Base-by-base conservation (phyloP, 805 yeast species). In the Saturnispora silvae region DNA sequence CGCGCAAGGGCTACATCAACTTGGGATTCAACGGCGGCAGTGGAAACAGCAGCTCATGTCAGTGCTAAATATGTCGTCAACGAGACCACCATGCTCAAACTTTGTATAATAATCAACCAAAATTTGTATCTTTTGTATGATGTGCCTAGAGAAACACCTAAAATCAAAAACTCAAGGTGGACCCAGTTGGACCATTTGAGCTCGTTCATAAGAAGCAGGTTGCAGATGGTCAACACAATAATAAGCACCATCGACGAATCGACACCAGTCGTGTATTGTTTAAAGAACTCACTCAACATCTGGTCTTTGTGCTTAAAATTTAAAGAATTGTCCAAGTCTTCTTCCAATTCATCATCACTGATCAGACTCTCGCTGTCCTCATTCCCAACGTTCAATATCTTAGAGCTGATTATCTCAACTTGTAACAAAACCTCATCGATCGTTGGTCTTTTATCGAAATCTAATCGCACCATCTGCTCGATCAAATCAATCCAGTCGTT, bases 381-480 rank as follows among this genome's bases (percentile, higher is more conserved):
- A 5, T 11, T 15, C 5, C n/a, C n/a, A 5, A 15, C 4, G 16
- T 5, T 20, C 9, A 39, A 33, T 13, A 45, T 28, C 20, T 46
- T 43, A 3, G 34, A 20, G 20, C 34, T 34, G 16, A 47, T 42
- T 9, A 22, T 18, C 2, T 19, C 17, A 32, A 68, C 39, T 7
- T 42, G 40, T 4, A 40, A 39, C 10, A 67, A 50, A 0, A 72
- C 55, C 16, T 64, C 63, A 0, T 52, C 57, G 1, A 75, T 66
- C 4, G 58, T 46, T 6, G 75, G 70, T 35, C 84, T 63, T 0
- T 69, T 64, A 14, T 62, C 45, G 40, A 17, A 59, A 49, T 43
- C 36, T 16, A 23, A 23, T 20, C 40, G 33, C 11, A 47, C 43
- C 46, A 54, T 34, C 16, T 9, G 3, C n/a, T 41, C 33, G 20